Base-by-base conservation (phyloP, 2,329 filamentous ascomycete genomes). In the Mollisiaceae sp. region DNA sequence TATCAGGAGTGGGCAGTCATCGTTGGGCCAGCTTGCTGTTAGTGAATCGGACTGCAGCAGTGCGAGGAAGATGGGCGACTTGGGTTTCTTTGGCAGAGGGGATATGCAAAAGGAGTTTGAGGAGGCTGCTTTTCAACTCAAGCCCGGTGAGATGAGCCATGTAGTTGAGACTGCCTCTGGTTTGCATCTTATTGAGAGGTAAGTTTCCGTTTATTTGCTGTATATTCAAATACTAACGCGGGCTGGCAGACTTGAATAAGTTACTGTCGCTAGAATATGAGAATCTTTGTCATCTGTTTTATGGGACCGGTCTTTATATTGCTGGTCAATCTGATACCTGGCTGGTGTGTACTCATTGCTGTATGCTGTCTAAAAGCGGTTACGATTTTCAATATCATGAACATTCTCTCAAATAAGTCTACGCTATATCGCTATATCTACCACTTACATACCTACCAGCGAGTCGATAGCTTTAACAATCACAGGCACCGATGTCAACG, bases 71-170 rank as follows among this genome's bases (percentile, higher is more conserved):
- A 88, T 89, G 71, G 95, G 95, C 64, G 95, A 99, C 77, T 82
- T 99, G 81, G 95, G 95, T 22, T 97, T 94, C 79, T 99, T 99
- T 78, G 94, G 93, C 63, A 89, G 86, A 74, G 93, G 93, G 35
- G 94, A 98, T 75, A 99, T 99, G 95, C 95, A 99, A 78, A 94
- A 94, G 82, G 94, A 97, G 80, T 99, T 99, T 76, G 95, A 99
- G 81, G 93, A 97, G 64, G 94, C 94, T 4, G 91, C 95, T 1
- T 99, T 99, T 80, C 89, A 86, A n/a, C 83, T 99, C 63, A 86
- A 94, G 78, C 89, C 90, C 1, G 94, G 93, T 39, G 87, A 97
- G 79, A 88, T 98, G 75, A 97, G 94, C 79, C 84, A 86, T 56
- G 84, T 97, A 43, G 91, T 98, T 14, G 91, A 97, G 79, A 97